These are phyloP conservation scores for Gorgonomyces haynaldii DNA, from an alignment of 192 early-diverging fungal genomes.

Conservation along the genomic window DNA sequence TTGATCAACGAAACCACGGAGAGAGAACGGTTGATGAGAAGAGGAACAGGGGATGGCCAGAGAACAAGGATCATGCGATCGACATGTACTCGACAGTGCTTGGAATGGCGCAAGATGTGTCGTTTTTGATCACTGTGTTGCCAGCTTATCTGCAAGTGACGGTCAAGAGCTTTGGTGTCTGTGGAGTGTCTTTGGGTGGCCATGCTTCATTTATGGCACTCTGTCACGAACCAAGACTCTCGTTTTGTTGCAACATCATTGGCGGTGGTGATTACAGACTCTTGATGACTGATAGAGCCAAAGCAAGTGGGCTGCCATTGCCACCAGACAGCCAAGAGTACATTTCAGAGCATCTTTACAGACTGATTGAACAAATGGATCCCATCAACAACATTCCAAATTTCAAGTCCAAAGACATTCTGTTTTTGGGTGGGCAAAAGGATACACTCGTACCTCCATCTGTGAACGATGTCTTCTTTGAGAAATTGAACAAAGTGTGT, in stretches of 20 bases:
- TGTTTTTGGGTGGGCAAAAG: background rate
- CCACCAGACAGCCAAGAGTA: constrained; percentile 8
- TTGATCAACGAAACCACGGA: constrained; percentile 49
- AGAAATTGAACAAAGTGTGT: too few species aligned
- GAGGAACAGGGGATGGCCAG: constrained; percentile 1
- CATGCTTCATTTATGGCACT: constrained; percentile 30
- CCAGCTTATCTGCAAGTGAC: constrained; percentile 29
- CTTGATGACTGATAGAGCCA: constrained; percentile 17
- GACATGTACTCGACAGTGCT: constrained; percentile 34
- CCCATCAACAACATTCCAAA: background rate
- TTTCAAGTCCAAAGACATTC: background rate
- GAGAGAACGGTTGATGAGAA: constrained; percentile 7
- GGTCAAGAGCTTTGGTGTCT: constrained; percentile 32
- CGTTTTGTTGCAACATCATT: constrained; percentile 11
- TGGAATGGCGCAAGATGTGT: constrained; percentile 27
- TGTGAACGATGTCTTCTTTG: background rate
- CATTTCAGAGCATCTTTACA: background rate
- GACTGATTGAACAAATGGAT: background rate
- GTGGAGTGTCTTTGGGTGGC: constrained; percentile 41
- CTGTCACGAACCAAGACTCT: constrained; percentile 8
- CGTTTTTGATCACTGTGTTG: constrained; percentile 35
- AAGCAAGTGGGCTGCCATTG: background rate
- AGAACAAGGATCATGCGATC: constrained; percentile 19
- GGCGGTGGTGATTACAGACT: constrained; percentile 24
- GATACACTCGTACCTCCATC: background rate